Evolutionary conservation across 1,284 basidiomycete species (phyloP), one percentile per base, ranked within the genome.

Genomic region (Sporisorium exsertum): DNA sequence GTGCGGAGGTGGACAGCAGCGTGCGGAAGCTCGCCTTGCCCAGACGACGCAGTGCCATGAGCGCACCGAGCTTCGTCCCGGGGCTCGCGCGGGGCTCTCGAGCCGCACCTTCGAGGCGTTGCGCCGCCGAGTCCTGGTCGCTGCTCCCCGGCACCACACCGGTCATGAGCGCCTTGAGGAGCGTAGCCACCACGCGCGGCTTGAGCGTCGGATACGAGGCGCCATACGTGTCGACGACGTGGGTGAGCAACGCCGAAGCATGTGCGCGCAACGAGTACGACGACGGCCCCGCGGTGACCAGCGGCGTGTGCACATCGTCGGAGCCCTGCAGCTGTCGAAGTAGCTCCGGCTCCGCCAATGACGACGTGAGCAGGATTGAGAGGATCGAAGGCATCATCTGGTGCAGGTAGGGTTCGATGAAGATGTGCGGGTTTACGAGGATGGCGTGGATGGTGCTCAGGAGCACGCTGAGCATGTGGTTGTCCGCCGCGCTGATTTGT

Each of bases 371-470:
- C 54, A 98, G 90, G 70, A 92, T 92, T 4, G 95, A 96, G 27
- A 99, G 90, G 45, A 97, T 90, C 0, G 95, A 92, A 0, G 95
- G 95, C 13, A 99, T 90, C 52, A 98, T 89, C 91, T 98, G 96
- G 83, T 98, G 96, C 5, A 99, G 88, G 93, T 96, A 69, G 16
- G 95, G 96, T 86, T 99, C 96, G 29, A 98, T 91, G 82, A 96
- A 97, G n/a, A 99, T 2, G 91, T 92, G 58, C 88, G 89, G 85
- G 95, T 99, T 77, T 37, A 74, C 63, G 29, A 84, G 69, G 47
- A 84, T 65, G 9, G 80, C 78, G 49, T 81, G 77, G 37, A 84
- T 60, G 22, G 83, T 79, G 64, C 70, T 67, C 35, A 84, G 69
- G 66, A 85, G 80, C 3, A 77, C 77, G 27, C 73, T 52, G n/a